A percentile compares a stretch with the other conserved stretches of the same genome.
These are phyloP conservation scores for Stachybotrys elegans DNA, from an alignment of 2,329 filamentous ascomycete species.

Conservation along the genomic window DNA sequence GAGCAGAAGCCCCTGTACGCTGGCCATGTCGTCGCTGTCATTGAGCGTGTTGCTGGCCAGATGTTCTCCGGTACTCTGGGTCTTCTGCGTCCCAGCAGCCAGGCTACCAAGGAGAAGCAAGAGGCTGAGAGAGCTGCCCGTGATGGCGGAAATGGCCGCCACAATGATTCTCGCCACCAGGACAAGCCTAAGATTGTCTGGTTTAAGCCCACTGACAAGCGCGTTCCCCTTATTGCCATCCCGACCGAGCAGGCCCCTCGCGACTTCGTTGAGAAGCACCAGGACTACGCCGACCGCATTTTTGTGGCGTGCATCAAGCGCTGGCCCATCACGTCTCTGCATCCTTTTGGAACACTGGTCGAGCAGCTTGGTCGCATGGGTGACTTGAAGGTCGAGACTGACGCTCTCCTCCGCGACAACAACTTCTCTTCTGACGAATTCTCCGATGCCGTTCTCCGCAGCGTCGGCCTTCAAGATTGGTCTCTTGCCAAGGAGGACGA, in stretches of 20 bases:
- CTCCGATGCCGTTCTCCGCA: constrained; percentile 91
- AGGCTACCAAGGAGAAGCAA: constrained; percentile 99
- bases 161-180: constrained; percentile 73
- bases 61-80: constrained; percentile 99
- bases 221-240: constrained; percentile 95
- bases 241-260: constrained; percentile 95
- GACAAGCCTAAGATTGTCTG: constrained; percentile 99
- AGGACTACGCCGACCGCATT: constrained; percentile 95
- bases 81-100: constrained; percentile 89
- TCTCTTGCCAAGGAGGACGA: constrained; percentile 80
- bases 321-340: constrained; percentile 98
- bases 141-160: constrained; percentile 67
- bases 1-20: constrained; percentile 97
- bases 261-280: constrained; percentile 97
- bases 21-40: constrained; percentile 93
- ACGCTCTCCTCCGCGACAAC: constrained; percentile 94
- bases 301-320: constrained; percentile 99
- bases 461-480: constrained; percentile 90
- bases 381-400: constrained; percentile 94
- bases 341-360: constrained; percentile 95
- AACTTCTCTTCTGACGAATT: constrained; percentile 98
- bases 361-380: constrained; percentile 97
- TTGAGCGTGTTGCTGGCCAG: constrained; percentile 93
- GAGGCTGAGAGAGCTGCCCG: constrained; percentile 91
- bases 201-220: constrained; percentile 99